Evolutionary conservation across 2,329 filamentous ascomycete genomes (phyloP).

Genomic region (Alternaria arborescens): DNA sequence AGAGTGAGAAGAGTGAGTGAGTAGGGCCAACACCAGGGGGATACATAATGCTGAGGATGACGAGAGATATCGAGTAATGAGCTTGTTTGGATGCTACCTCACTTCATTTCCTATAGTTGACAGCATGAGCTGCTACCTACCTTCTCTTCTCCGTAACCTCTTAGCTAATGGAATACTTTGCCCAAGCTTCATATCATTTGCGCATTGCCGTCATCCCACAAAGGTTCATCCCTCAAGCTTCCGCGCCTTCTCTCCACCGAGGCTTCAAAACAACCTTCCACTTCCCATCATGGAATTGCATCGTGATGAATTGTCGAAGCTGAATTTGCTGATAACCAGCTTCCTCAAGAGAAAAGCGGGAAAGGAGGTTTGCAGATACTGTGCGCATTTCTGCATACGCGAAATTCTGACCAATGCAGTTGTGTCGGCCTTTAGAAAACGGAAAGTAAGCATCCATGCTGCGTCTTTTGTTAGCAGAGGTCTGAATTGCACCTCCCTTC

Average conservation of each 20-base stretch:
- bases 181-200: not conserved
- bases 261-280: conserved; percentile 6
- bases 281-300: conserved; percentile 2
- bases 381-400: conserved; percentile 8
- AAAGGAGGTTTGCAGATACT: conserved; percentile 3
- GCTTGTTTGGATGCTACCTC: not conserved
- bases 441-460: conserved; percentile 6
- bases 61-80: not conserved
- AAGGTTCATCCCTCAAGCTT: not conserved
- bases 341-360: not conserved
- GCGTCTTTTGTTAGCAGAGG: not conserved
- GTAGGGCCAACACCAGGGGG: not conserved
- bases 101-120: not conserved
- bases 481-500: not conserved
- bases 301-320: conserved; percentile 7
- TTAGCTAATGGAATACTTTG: not conserved
- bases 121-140: not conserved
- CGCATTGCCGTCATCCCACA: not conserved
- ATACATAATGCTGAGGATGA: not conserved
- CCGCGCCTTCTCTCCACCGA: not conserved
- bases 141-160: not conserved
- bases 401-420: conserved; percentile 4
- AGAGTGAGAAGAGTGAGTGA: not conserved
- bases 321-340: conserved; percentile 6
- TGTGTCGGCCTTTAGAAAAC: conserved; percentile 3